A percentile compares a stretch with the other conserved stretches of the same genome.
Evolutionary conservation across 139 green algal species (phyloP).

Genomic region (Closterium sp.): DNA sequence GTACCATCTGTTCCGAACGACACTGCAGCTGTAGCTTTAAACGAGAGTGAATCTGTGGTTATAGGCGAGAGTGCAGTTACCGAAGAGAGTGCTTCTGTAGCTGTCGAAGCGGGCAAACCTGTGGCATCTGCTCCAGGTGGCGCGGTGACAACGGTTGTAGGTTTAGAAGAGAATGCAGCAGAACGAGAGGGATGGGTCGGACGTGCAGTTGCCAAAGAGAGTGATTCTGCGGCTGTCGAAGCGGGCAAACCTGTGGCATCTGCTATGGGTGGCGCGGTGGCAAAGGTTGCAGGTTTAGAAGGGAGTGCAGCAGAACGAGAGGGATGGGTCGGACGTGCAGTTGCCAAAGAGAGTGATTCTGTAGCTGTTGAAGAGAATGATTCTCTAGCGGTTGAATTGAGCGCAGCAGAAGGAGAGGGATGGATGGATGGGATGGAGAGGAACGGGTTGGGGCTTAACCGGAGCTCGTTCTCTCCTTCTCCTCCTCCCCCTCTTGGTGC

Average conservation of each 20-base stretch:
- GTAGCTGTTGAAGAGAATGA: not conserved
- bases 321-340: too few relatives aligned
- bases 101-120: not conserved
- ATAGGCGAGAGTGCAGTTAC: not conserved
- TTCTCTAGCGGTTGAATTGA: too few relatives aligned
- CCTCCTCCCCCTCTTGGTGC: not conserved
- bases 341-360: not conserved
- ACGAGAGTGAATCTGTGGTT: not conserved
- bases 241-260: not conserved
- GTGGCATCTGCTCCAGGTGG: not conserved
- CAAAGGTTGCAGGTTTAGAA: not conserved
- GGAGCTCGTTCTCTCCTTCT: not conserved
- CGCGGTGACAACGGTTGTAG: not conserved
- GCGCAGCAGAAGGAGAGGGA: not conserved
- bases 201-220: not conserved
- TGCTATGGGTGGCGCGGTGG: not conserved
- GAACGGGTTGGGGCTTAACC: not conserved
- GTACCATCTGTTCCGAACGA: not conserved
- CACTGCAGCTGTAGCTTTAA: not conserved
- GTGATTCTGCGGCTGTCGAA: not conserved
- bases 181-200: too few relatives aligned
- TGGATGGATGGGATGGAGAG: not conserved
- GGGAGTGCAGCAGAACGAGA: too few relatives aligned
- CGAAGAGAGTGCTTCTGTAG: not conserved
- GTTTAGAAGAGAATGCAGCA: too few relatives aligned